Base-by-base conservation (phyloP, 495 filamentous ascomycete genomes). In the Daldinia bambusicola region DNA sequence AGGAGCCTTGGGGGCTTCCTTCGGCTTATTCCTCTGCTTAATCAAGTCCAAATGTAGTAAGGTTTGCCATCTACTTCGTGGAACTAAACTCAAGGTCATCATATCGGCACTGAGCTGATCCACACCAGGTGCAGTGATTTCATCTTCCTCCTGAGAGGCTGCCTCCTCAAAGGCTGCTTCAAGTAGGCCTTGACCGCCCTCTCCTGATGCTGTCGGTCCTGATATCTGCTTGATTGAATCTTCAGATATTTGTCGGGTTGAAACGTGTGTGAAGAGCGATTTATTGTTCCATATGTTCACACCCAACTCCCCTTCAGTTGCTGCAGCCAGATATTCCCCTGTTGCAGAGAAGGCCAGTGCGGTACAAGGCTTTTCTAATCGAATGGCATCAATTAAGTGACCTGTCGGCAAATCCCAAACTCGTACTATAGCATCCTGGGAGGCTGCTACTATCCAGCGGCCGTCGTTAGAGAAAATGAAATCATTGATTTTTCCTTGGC, bases 321-420 rank as follows among this genome's bases (percentile, higher is more conserved):
- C 89, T 12, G 93, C 96, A 32, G 95, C 95, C 4, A 99, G 85
- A 70, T 91, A 99, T 73, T 99, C 95, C 0, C 94, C 94, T 1
- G 93, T 97, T 2, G 85, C 85, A 0, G 95, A 95, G 82, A 97
- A 96, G 13, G 94, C 89, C 26, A 99, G 82, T 4, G 93, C 88
- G 2, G 90, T 94, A 76, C 93, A 95, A 26, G 89, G 88, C 45
- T 83, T 91, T 30, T 87, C 87, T 6, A 94, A 84, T 53, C 88
- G 87, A 77, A 98, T 90, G 4, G 91, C 91, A 76, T 98, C 95
- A 72, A 98, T 94, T 12, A 98, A 85, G 81, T 98, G 95, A 4
- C 93, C 93, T 0, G 95, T 98, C 10, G 95, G 94, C 30, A 99
- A 81, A 80, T 99, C 95, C 95, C 95, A 99, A 2, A 98, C 87